Percentiles rank a stretch among this genome's conserved stretches.
phyloP scores from a whole-genome alignment of 768 basidiomycete species.

The Collybia sp. region DNA sequence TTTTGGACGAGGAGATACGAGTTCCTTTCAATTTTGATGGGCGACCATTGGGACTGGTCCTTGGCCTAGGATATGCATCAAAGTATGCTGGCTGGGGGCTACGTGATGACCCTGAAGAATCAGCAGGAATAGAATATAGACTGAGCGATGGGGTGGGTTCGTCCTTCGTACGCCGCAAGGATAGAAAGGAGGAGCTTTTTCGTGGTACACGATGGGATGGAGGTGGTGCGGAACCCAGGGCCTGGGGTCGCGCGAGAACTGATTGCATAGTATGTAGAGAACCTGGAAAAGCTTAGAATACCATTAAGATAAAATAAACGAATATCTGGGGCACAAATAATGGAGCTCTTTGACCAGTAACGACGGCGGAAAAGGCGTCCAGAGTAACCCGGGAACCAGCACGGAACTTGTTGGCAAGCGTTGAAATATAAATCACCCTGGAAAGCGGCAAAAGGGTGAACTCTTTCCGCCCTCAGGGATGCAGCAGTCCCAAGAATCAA shows the following conservation, averaged over 20 bases:
- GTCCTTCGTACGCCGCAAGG: conserved; percentile 47
- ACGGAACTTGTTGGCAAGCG: too few relatives aligned
- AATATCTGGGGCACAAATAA: too few relatives aligned
- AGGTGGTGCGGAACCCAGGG: conserved; percentile 18
- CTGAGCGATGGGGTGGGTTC: conserved; percentile 21
- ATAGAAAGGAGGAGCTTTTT: conserved; percentile 55
- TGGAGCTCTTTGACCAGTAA: too few relatives aligned
- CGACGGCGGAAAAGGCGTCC: too few relatives aligned
- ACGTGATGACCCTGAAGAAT: conserved; percentile 23
- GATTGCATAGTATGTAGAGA: conserved; percentile 26
- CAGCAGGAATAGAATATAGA: conserved; percentile 13
- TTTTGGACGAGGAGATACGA: conserved; percentile 13
- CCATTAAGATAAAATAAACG: neutral
- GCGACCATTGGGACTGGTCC: conserved; percentile 27
- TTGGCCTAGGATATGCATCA: conserved; percentile 40
- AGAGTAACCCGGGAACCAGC: too few relatives aligned
- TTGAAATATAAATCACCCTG: too few relatives aligned
- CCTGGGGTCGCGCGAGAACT: conserved; percentile 30
- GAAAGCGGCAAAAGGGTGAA: too few relatives aligned
- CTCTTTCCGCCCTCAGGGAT: too few relatives aligned
- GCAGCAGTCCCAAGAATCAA: too few relatives aligned
- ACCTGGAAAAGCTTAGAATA: conserved; percentile 1
- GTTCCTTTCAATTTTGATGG: conserved; percentile 24
- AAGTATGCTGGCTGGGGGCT: conserved; percentile 33
- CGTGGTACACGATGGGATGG: conserved; percentile 37